A percentile compares a stretch with the other conserved stretches of the same genome.
Evolutionary conservation across 2,329 filamentous ascomycete species (phyloP).

Genomic region (Blastomyces percursus): DNA sequence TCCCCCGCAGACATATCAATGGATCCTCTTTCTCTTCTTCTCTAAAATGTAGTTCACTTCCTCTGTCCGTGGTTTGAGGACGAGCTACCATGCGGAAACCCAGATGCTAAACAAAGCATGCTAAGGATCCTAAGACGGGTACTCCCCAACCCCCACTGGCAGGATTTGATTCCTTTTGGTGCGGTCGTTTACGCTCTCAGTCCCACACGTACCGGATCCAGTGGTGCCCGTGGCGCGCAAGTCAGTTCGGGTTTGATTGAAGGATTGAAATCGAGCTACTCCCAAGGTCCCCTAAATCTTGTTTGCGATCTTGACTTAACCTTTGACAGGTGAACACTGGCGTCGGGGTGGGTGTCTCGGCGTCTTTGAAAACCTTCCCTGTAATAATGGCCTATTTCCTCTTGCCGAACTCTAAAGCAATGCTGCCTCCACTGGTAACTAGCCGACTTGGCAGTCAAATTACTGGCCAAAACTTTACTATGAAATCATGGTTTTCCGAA

Average conservation of each 20-base stretch:
- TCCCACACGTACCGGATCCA: background rate
- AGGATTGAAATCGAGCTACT: too few species aligned
- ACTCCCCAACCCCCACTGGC: too few species aligned
- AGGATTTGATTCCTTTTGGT: background rate
- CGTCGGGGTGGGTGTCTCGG: background rate
- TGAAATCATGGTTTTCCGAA: background rate
- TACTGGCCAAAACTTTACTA: background rate
- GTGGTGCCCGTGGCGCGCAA: background rate
- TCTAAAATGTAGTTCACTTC: background rate
- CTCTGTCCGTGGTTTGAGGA: background rate
- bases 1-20: background rate
- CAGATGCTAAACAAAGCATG: background rate
- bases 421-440: background rate
- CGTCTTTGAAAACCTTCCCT: background rate
- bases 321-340: background rate
- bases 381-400: background rate
- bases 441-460: background rate
- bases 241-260: too few species aligned
- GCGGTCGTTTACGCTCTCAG: too few species aligned
- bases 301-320: background rate
- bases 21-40: background rate
- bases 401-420: background rate
- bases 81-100: background rate
- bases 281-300: background rate
- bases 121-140: too few species aligned